phyloP scores from a whole-genome alignment of 1,139 yeast species.

The Candida sanyaensis region DNA sequence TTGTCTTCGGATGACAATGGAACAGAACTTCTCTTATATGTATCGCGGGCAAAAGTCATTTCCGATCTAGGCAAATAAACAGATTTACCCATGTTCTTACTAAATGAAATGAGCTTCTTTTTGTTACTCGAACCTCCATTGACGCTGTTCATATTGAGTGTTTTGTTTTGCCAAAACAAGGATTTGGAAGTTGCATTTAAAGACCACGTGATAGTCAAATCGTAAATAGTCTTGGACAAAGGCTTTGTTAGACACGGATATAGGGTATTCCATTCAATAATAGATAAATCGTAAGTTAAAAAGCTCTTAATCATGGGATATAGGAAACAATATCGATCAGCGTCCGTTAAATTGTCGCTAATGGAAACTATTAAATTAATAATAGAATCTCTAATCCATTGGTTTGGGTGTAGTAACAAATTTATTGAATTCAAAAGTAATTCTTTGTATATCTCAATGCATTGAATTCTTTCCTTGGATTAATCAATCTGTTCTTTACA shows the following conservation, averaged over 20 bases:
- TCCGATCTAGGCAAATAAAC: slow-evolving; percentile 35
- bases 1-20: slow-evolving; percentile 65
- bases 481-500: slow-evolving; percentile 34
- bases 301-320: slow-evolving; percentile 82
- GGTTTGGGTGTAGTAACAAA: slow-evolving; percentile 77
- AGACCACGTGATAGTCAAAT: slow-evolving; percentile 73
- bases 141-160: slow-evolving; percentile 12
- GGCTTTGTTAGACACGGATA: slow-evolving; percentile 69
- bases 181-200: slow-evolving; percentile 60
- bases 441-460: slow-evolving; percentile 42
- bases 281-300: slow-evolving; percentile 73
- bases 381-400: slow-evolving; percentile 77
- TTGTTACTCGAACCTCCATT: slow-evolving; percentile 6
- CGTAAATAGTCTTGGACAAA: slow-evolving; percentile 65
- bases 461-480: slow-evolving; percentile 41
- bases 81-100: slow-evolving; percentile 41
- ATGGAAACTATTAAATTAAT: slow-evolving; percentile 62
- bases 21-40: slow-evolving; percentile 7
- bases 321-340: slow-evolving; percentile 80
- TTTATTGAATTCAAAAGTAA: slow-evolving; percentile 30
- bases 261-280: slow-evolving; percentile 63
- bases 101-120: slow-evolving; percentile 17
- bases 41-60: slow-evolving; percentile 19
- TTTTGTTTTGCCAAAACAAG: slow-evolving; percentile 62
- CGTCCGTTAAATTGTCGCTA: slow-evolving; percentile 62